These are phyloP conservation scores for Geosmithia putterillii DNA, from an alignment of 2,329 filamentous ascomycete genomes.

Conservation along the genomic window DNA sequence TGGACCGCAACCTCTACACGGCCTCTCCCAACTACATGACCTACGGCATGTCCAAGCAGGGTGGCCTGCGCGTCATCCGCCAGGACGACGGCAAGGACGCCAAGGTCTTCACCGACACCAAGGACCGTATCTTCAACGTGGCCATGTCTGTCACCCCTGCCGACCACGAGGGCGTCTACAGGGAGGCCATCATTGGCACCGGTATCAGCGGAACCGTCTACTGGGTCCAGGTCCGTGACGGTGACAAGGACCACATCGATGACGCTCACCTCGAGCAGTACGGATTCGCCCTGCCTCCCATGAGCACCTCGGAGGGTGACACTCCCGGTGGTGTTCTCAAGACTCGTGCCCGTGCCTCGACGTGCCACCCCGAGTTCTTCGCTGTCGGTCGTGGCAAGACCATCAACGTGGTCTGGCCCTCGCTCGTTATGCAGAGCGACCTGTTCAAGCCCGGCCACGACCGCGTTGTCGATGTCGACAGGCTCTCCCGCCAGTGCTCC, in stretches of 20 bases:
- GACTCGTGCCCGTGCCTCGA: constrained; percentile 85
- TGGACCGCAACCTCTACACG: constrained; percentile 84
- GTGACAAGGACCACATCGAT: constrained; percentile 67
- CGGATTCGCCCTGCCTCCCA: constrained; percentile 81
- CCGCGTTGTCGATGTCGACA: constrained; percentile 72
- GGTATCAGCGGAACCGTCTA: constrained; percentile 95
- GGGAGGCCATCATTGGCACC: constrained; percentile 81
- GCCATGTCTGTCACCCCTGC: constrained; percentile 60
- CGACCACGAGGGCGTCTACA: constrained; percentile 42
- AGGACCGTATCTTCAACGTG: constrained; percentile 92
- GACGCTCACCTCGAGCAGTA: constrained; percentile 70
- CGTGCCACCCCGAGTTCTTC: constrained; percentile 83
- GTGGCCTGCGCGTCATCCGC: constrained; percentile 82
- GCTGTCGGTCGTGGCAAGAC: constrained; percentile 92
- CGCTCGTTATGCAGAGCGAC: constrained; percentile 49
- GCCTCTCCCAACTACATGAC: constrained; percentile 86
- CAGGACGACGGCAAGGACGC: constrained; percentile 89
- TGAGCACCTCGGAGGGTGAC: constrained; percentile 77
- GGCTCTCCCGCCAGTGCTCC: constrained; percentile 73
- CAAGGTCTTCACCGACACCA: constrained; percentile 81
- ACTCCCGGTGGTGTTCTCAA: constrained; percentile 86
- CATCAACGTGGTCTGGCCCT: constrained; percentile 76
- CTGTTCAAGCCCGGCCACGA: constrained; percentile 52
- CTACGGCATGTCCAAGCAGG: constrained; percentile 87
- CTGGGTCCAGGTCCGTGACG: constrained; percentile 72